Base-by-base conservation (phyloP, 441 rosid genomes). In the Codiaeum variegatum region DNA sequence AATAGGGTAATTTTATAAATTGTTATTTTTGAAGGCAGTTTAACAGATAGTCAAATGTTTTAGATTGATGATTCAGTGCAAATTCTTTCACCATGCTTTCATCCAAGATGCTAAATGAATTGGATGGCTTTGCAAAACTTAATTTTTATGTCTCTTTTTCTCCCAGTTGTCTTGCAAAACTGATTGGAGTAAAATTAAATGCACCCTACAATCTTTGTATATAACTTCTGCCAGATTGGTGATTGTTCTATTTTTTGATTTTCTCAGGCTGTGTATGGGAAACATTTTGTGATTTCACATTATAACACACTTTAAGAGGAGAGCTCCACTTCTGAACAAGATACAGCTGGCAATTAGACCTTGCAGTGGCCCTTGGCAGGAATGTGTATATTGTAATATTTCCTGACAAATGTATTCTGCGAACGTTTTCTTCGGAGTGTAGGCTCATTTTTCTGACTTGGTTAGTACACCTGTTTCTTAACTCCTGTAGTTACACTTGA, bases 321-420 rank as follows among this genome's bases (percentile, higher is more conserved):
- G 51, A 74, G 65, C 79, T 78, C 79, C 69, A 62, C 72, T 42
- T 75, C 40, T 70, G 88, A 82, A 70, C 72, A 70, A 83, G 81
- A 72, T 78, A 71, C 75, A 73, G 58, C 75, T 78, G 74, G 66
- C 73, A 56, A 78, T 73, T 78, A 67, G 81, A 81, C 80, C 80
- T 71, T 65, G 72, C 70, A 73, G 85, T 78, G 82, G 80, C 78
- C 77, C 71, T 75, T 88, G 91, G 82, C 89, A 86, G 97, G 94
- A 89, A 85, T 81, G 81, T 84, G 86, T 91, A 88, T 85, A 95
- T 85, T 93, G 88, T 91, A 93, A 83, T 90, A 86, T 86, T 93
- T 85, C 97, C 93, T 85, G 97, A 84, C 92, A 87, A 87, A 79
- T 88, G 85, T 93, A 81, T 86, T 88, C 84, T 73, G 79, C 83